Evolutionary conservation across 179 eudicot species (phyloP).

Genomic region (Drosera spatulata): DNA sequence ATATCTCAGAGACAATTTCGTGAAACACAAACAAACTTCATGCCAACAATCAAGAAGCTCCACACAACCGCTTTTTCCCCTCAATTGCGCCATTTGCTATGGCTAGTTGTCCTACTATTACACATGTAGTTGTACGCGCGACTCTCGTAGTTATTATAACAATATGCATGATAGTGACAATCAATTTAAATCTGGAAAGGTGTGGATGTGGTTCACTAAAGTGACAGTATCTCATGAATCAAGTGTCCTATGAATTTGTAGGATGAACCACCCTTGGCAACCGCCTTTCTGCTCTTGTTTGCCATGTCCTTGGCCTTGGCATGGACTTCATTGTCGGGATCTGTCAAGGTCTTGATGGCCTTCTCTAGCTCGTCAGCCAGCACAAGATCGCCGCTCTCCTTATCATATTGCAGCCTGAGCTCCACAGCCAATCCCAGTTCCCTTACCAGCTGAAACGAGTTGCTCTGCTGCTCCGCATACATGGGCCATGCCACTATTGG

Average conservation of each 20-base stretch:
- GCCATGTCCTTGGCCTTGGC: conserved; percentile 4
- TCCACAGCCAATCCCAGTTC: conserved; percentile 11
- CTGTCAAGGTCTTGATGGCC: conserved; percentile 11
- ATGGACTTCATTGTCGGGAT: conserved; percentile 5
- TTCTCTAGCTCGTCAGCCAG: conserved; percentile 14
- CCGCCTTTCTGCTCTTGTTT: neutral
- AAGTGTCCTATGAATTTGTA: conserved; percentile 3
- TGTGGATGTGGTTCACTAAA: no score
- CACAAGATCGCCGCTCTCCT: conserved; percentile 10
- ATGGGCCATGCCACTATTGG: conserved; percentile 14
- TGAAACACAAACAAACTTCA: no score
- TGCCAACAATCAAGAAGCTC: no score
- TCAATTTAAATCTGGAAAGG: no score
- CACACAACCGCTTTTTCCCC: no score
- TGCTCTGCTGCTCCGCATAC: conserved; percentile 13
- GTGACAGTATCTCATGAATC: conserved; percentile 1
- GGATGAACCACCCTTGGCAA: conserved; percentile 11
- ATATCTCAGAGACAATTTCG: no score
- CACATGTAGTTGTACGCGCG: no score
- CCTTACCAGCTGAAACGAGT: conserved; percentile 13
- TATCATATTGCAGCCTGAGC: conserved; percentile 11
- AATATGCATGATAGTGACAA: no score
- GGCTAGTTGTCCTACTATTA: no score
- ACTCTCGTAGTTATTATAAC: no score
- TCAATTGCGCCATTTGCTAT: no score